These are phyloP conservation scores for Epichloe hybrida DNA, from an alignment of 2,329 filamentous ascomycete genomes.

Conservation along the genomic window DNA sequence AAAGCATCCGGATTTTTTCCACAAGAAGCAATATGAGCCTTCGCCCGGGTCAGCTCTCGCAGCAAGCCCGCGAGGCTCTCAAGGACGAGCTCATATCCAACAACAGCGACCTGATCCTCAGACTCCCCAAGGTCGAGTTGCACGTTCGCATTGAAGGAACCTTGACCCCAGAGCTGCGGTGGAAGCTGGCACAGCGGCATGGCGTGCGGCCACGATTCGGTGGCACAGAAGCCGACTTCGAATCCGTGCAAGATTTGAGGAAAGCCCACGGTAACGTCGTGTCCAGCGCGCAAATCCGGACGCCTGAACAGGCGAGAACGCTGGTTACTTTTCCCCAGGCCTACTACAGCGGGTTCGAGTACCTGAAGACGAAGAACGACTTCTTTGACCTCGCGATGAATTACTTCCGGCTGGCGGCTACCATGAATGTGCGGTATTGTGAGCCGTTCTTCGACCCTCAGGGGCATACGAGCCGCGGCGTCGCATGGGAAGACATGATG, in stretches of 20 bases:
- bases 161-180: conserved; percentile 53
- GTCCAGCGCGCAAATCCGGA: conserved; percentile 34
- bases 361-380: conserved; percentile 49
- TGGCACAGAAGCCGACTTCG: not conserved
- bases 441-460: conserved; percentile 73
- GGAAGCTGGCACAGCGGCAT: conserved; percentile 53
- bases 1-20: too few species aligned
- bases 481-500: conserved; percentile 48
- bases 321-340: conserved; percentile 48
- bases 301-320: conserved; percentile 23
- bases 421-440: conserved; percentile 53
- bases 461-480: conserved; percentile 49
- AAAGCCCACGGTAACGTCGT: conserved; percentile 48
- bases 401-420: conserved; percentile 51
- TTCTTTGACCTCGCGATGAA: conserved; percentile 58
- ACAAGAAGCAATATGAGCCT: not conserved
- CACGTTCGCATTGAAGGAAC: conserved; percentile 68
- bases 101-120: not conserved
- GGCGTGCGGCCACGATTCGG: conserved; percentile 45
- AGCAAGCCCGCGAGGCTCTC: not conserved
- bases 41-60: not conserved
- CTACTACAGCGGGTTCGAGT: conserved; percentile 65
- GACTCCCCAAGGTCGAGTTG: conserved; percentile 63
- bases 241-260: conserved; percentile 40
- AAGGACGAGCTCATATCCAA: not conserved